Evolutionary conservation across 768 basidiomycete species (phyloP).

Genomic region (Trametes cinnabarina): DNA sequence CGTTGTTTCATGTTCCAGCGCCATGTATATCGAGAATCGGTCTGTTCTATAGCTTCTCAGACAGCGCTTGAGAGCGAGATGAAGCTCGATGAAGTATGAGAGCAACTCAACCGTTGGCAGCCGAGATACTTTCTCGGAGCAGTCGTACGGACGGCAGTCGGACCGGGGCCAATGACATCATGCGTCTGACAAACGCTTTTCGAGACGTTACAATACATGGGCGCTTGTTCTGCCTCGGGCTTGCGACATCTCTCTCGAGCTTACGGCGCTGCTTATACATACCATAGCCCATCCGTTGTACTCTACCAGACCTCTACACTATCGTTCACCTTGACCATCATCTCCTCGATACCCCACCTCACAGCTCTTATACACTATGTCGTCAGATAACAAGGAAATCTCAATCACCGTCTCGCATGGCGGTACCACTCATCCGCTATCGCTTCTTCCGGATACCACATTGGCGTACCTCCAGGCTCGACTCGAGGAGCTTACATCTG

Average conservation of each 20-base stretch:
- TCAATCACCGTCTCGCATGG: constrained; percentile 43
- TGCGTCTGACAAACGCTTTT: neutral
- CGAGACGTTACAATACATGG: neutral
- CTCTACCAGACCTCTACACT: neutral
- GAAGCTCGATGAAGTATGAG: too few species aligned
- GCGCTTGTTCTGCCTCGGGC: constrained; percentile 8
- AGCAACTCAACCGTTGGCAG: too few species aligned
- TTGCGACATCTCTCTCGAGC: neutral
- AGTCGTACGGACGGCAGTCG: neutral
- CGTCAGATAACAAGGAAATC: constrained; percentile 1
- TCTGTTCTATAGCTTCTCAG: too few species aligned
- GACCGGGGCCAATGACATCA: neutral
- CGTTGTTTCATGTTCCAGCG: too few species aligned
- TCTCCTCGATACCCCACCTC: too few species aligned
- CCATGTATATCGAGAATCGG: too few species aligned
- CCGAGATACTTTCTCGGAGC: too few species aligned
- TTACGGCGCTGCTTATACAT: neutral
- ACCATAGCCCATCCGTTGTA: neutral
- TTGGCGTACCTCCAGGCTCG: constrained; percentile 48
- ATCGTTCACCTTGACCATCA: too few species aligned
- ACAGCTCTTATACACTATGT: neutral
- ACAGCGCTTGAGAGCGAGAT: too few species aligned
- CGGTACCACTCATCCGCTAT: constrained; percentile 47
- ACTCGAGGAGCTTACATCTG: constrained; percentile 62
- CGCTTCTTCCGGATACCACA: constrained; percentile 47